phyloP scores from a whole-genome alignment of 805 yeast genomes.

The Kurtzmaniella cleridarum region DNA sequence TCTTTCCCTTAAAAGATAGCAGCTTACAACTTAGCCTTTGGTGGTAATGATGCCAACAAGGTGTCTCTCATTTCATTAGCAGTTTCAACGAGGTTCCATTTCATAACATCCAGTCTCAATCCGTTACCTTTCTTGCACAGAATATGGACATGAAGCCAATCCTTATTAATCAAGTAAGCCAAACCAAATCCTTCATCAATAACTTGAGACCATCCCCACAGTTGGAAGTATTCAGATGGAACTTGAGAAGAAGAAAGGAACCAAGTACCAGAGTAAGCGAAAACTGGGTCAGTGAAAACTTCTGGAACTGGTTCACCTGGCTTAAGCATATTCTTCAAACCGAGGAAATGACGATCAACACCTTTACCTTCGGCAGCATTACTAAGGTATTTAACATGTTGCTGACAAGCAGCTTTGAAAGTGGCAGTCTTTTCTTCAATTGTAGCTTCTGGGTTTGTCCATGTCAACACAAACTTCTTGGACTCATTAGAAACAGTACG shows the following conservation, averaged over 20 bases:
- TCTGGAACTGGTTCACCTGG: conserved; percentile 59
- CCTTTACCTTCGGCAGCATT: conserved; percentile 84
- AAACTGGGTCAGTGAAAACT: conserved; percentile 71
- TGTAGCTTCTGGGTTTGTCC: conserved; percentile 54
- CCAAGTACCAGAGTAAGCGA: conserved; percentile 77
- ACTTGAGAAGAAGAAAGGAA: conserved; percentile 83
- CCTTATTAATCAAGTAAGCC: conserved; percentile 86
- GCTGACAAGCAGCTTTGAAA: conserved; percentile 64
- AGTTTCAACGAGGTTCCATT: conserved; percentile 64
- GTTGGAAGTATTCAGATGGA: conserved; percentile 73
- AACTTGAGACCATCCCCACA: conserved; percentile 96
- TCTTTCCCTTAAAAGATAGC: too few species aligned
- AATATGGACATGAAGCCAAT: conserved; percentile 81
- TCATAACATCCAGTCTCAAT: conserved; percentile 52
- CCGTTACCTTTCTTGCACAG: conserved; percentile 63
- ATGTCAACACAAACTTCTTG: conserved; percentile 62
- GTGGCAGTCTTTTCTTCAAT: conserved; percentile 55
- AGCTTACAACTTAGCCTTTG: conserved; percentile 34
- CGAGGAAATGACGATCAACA: conserved; percentile 90
- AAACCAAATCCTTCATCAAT: conserved; percentile 90
- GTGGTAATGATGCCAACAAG: conserved; percentile 33
- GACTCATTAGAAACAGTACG: conserved; percentile 76
- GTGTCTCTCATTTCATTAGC: conserved; percentile 77
- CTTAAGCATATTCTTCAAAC: conserved; percentile 67
- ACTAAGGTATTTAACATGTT: conserved; percentile 69